These are phyloP conservation scores for Monosporascus sp. DNA, from an alignment of 2,329 filamentous ascomycete genomes.

Conservation along the genomic window DNA sequence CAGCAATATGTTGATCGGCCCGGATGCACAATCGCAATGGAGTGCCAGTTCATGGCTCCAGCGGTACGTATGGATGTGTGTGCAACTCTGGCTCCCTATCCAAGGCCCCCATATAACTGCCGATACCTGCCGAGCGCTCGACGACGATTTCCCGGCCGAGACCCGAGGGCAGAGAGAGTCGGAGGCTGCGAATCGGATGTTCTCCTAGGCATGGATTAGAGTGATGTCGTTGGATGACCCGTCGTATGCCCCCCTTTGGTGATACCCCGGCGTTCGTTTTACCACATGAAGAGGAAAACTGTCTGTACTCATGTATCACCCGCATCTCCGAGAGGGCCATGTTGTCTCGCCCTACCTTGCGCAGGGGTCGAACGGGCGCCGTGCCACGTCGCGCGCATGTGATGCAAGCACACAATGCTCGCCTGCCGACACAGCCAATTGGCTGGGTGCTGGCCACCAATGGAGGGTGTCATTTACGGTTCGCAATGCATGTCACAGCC, in stretches of 20 bases:
- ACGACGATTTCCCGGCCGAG: neutral
- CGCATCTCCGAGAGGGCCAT: conserved; percentile 15
- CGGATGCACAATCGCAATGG: neutral
- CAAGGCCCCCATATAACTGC: neutral
- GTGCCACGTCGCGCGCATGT: conserved; percentile 18
- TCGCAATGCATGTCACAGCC: conserved; percentile 12
- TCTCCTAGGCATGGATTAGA: conserved; percentile 13
- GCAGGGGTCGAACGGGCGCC: conserved; percentile 18
- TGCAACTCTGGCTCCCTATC: neutral
- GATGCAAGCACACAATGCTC: conserved; percentile 19
- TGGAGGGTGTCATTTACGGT: conserved; percentile 11
- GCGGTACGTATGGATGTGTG: neutral
- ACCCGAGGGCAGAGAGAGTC: neutral
- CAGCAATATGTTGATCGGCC: neutral
- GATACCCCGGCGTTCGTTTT: conserved; percentile 21
- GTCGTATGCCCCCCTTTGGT: conserved; percentile 12
- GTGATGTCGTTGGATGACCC: conserved; percentile 16
- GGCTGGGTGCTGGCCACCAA: conserved; percentile 13
- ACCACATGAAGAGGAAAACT: conserved; percentile 19
- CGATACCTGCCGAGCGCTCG: neutral
- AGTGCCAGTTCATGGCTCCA: conserved; percentile 3
- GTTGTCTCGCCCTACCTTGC: conserved; percentile 19
- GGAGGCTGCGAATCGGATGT: conserved; percentile 17
- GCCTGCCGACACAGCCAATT: conserved; percentile 25
- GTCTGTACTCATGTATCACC: conserved; percentile 16